These are phyloP conservation scores for Caryocar brasiliense DNA, from an alignment of 441 rosid species.

Conservation along the genomic window DNA sequence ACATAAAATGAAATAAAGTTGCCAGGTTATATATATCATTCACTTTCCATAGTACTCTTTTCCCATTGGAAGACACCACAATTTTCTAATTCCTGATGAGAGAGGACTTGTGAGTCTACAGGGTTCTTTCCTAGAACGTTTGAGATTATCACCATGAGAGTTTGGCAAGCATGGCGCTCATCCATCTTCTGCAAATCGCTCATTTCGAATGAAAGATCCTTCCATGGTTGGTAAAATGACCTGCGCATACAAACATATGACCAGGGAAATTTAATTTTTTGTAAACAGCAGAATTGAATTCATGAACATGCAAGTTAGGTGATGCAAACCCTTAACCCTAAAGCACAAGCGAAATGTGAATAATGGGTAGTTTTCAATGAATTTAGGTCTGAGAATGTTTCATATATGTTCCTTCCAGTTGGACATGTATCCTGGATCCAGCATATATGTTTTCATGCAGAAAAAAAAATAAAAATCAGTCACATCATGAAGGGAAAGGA, in stretches of 20 bases:
- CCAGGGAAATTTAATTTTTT: not conserved
- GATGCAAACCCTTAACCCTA: too few species aligned
- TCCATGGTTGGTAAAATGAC: conserved; percentile 67
- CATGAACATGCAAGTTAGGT: too few species aligned
- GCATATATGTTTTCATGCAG: too few species aligned
- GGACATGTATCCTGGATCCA: too few species aligned
- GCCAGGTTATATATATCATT: conserved; percentile 5
- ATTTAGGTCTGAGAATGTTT: too few species aligned
- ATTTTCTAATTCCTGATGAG: conserved; percentile 24
- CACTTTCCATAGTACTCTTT: conserved; percentile 25
- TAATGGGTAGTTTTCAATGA: too few species aligned
- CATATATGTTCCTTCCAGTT: too few species aligned
- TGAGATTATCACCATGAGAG: conserved; percentile 33
- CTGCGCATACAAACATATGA: conserved; percentile 21
- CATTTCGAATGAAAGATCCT: conserved; percentile 35
- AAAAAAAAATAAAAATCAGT: too few species aligned
- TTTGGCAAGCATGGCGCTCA: conserved; percentile 56
- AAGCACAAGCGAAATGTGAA: too few species aligned
- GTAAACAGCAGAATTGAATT: too few species aligned
- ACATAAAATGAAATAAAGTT: too few species aligned
- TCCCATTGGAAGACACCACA: conserved; percentile 53
- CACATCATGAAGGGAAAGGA: not conserved
- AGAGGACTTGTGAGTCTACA: conserved; percentile 19
- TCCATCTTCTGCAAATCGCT: conserved; percentile 38
- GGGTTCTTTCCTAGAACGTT: conserved; percentile 34